Evolutionary conservation across 2,329 filamentous ascomycete species (phyloP).

Genomic region (Amylocarpus encephaloides): DNA sequence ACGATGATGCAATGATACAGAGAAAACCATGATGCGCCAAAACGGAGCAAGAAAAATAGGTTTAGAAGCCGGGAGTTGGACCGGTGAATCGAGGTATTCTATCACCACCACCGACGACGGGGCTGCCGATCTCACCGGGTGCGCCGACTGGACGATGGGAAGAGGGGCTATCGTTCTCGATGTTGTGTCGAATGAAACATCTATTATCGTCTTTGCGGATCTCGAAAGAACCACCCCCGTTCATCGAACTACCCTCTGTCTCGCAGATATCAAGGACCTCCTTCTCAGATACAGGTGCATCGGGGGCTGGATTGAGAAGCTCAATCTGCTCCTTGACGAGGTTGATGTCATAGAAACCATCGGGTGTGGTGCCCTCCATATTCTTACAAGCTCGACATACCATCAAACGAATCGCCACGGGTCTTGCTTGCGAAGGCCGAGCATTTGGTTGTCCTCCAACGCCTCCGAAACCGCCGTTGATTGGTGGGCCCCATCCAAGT

Average conservation of each 20-base stretch:
- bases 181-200: slow-evolving; percentile 41
- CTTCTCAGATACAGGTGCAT: slow-evolving; percentile 42
- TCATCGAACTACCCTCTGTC: slow-evolving; percentile 77
- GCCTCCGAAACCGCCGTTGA: slow-evolving; percentile 42
- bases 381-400: slow-evolving; percentile 74
- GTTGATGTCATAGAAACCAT: slow-evolving; percentile 65
- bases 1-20: slow-evolving; percentile 16
- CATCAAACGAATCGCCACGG: slow-evolving; percentile 63
- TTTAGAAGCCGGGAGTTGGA: slow-evolving; percentile 26
- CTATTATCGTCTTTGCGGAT: slow-evolving; percentile 26
- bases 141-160: slow-evolving; percentile 41
- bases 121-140: slow-evolving; percentile 66
- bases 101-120: slow-evolving; percentile 39
- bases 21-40: slow-evolving; percentile 6
- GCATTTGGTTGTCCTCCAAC: slow-evolving; percentile 33
- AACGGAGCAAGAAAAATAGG: background rate
- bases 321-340: slow-evolving; percentile 59
- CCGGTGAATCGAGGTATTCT: slow-evolving; percentile 24
- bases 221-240: slow-evolving; percentile 89
- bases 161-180: slow-evolving; percentile 44
- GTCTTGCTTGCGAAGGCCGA: slow-evolving; percentile 53
- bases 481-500: slow-evolving; percentile 25
- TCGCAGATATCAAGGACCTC: slow-evolving; percentile 80
- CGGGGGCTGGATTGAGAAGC: slow-evolving; percentile 45
- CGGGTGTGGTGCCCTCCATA: slow-evolving; percentile 41